Conservation (phyloP, 2,329 filamentous ascomycete species). For the Boeremia exigua region DNA sequence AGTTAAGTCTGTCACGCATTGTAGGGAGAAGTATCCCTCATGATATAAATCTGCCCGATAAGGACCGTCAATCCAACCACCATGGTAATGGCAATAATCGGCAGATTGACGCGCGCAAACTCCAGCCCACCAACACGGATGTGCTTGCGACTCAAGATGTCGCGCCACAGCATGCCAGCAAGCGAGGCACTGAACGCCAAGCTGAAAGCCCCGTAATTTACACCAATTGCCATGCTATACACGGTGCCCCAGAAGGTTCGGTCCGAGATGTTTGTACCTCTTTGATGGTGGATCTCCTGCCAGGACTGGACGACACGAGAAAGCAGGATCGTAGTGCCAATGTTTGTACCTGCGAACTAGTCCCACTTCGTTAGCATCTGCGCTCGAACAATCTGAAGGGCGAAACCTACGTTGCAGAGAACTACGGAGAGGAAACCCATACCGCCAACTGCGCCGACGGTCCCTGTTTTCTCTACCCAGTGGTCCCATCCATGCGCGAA, state of each 20-base stretch:
- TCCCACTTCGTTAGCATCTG: not conserved
- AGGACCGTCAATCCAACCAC: constrained; percentile 66
- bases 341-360: constrained; percentile 78
- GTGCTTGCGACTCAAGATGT: constrained; percentile 71
- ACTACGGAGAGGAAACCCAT: constrained; percentile 77
- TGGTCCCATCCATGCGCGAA: constrained; percentile 77
- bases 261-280: constrained; percentile 60
- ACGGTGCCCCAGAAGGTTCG: constrained; percentile 76
- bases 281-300: constrained; percentile 63
- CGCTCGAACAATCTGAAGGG: not conserved
- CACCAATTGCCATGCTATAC: constrained; percentile 75
- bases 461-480: constrained; percentile 73
- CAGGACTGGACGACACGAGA: constrained; percentile 74
- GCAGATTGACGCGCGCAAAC: constrained; percentile 72
- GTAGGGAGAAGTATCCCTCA: constrained; percentile 52
- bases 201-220: constrained; percentile 78
- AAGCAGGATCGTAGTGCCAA: constrained; percentile 75
- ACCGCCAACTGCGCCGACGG: constrained; percentile 70
- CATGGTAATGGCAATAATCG: constrained; percentile 74
- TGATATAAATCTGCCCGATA: constrained; percentile 69
- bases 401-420: constrained; percentile 69
- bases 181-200: constrained; percentile 74
- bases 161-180: constrained; percentile 74
- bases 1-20: not conserved
- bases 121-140: constrained; percentile 69